Percentiles rank a stretch among this genome's conserved stretches.
phyloP scores from a whole-genome alignment of 2,329 filamentous ascomycete genomes.

The Ophiostoma fasciatum region DNA sequence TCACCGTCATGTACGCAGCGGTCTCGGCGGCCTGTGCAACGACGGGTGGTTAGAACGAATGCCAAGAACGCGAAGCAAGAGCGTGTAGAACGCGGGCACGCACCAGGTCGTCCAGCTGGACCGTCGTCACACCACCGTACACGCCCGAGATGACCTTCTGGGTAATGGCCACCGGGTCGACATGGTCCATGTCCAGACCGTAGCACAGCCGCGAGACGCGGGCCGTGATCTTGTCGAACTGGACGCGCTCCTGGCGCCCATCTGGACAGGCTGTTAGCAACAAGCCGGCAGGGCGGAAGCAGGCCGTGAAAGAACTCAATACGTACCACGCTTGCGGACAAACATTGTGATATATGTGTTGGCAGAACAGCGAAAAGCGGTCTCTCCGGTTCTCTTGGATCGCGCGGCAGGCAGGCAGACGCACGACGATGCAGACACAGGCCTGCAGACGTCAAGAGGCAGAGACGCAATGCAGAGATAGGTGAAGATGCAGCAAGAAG shows the following conservation, averaged over 20 bases:
- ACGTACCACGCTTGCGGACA: constrained; percentile 48
- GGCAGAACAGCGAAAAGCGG: too few species aligned
- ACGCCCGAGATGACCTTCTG: constrained; percentile 99
- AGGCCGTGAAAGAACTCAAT: not conserved
- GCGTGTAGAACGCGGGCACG: constrained; percentile 26
- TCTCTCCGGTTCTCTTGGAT: too few species aligned
- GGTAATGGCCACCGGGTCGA: constrained; percentile 94
- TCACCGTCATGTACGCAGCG: constrained; percentile 98
- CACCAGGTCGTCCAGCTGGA: constrained; percentile 94
- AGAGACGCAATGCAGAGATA: too few species aligned
- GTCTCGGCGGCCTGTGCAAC: constrained; percentile 92
- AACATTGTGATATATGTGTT: too few species aligned
- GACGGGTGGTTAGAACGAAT: too few species aligned
- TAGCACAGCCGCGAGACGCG: constrained; percentile 97
- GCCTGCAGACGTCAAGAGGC: not conserved
- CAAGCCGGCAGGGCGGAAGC: too few species aligned
- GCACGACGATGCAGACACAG: not conserved
- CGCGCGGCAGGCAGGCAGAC: not conserved
- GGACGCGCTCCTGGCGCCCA: constrained; percentile 98
- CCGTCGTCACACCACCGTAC: constrained; percentile 92
- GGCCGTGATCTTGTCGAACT: constrained; percentile 99
- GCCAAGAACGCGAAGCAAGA: too few species aligned
- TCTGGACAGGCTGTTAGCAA: constrained; percentile 41
- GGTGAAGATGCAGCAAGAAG: constrained; percentile 1
- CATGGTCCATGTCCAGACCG: constrained; percentile 83